Evolutionary conservation across 805 yeast species (phyloP), one percentile per base, ranked within the genome.

Genomic region (Candida ascalaphidarum): DNA sequence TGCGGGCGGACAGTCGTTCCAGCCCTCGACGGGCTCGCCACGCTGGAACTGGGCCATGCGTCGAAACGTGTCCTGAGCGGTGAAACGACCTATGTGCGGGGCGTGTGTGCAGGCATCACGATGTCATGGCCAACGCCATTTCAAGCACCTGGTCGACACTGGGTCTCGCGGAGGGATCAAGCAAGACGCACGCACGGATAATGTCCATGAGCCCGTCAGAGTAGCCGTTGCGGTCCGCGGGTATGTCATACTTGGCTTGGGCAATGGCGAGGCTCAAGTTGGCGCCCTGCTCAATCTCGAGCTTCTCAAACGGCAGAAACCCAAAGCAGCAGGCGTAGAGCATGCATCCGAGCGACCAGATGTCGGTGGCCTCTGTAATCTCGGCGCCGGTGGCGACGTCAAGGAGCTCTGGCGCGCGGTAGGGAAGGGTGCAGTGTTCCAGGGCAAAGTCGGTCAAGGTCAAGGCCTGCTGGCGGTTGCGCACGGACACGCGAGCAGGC

Each of bases 261-360:
- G 71, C 61, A 20, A 88, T 81, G 4, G 94, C 94, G 40, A 85
- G 61, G 28, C 67, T 74, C 39, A 86, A 61, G 39, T 79, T 81
- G 4, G 94, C 95, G 11, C 96, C 96, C 33, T 76, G 73, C 22
- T 79, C 77, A 25, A 72, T 66, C 44, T 84, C 92, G 48, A 81
- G 77, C 46, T 83, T 67, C 48, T 86, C 95, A 50, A 88, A 88
- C 1, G 97, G 97, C 4, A 95, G 81, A 17, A 66, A 65, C 0
- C 81, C 80, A 55, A 81, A 88, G 51, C 89, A 65, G 39, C 83
- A 55, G 1, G 86, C 74, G 51, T 82, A 88, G 11, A 85, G 49
- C 1, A 85, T 63, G 46, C 96, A 85, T 0, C 97, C 97, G 17
- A 88, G 52, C 3, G 94, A 80, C 97, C 97, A 88, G 15, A 89